phyloP scores from a whole-genome alignment of 331 rosid genomes.

The Quercus lobata region DNA sequence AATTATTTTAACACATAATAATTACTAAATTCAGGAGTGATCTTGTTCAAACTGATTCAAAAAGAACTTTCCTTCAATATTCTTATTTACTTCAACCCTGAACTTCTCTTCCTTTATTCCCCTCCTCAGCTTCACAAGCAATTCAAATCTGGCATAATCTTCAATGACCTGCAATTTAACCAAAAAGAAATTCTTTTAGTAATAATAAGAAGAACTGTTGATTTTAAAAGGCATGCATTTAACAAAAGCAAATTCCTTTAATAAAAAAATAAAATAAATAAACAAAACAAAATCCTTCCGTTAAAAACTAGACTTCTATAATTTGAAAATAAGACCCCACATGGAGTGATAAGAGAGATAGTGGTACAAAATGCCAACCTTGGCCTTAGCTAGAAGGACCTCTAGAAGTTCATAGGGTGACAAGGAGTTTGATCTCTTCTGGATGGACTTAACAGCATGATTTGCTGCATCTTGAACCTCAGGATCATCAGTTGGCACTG shows the following conservation, averaged over 20 bases:
- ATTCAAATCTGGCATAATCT: conserved; percentile 34
- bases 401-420: conserved; percentile 35
- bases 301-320: not conserved
- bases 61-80: conserved; percentile 23
- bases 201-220: not conserved
- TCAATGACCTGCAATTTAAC: conserved; percentile 36
- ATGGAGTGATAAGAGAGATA: not conserved
- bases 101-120: conserved; percentile 27
- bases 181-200: not conserved
- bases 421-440: conserved; percentile 26
- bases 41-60: conserved; percentile 25
- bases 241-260: not conserved
- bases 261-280: too few relatives aligned
- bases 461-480: conserved; percentile 48
- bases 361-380: conserved; percentile 16
- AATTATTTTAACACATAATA: not conserved
- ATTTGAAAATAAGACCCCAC: not conserved
- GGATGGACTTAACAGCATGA: conserved; percentile 32
- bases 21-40: conserved; percentile 1
- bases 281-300: not conserved
- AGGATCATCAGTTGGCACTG: conserved; percentile 27
- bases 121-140: conserved; percentile 40
- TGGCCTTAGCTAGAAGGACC: conserved; percentile 40
- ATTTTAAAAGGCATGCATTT: not conserved
- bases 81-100: conserved; percentile 33